Evolutionary conservation across 2,329 filamentous ascomycete genomes (phyloP).

Genomic region (Ascochyta lentis): DNA sequence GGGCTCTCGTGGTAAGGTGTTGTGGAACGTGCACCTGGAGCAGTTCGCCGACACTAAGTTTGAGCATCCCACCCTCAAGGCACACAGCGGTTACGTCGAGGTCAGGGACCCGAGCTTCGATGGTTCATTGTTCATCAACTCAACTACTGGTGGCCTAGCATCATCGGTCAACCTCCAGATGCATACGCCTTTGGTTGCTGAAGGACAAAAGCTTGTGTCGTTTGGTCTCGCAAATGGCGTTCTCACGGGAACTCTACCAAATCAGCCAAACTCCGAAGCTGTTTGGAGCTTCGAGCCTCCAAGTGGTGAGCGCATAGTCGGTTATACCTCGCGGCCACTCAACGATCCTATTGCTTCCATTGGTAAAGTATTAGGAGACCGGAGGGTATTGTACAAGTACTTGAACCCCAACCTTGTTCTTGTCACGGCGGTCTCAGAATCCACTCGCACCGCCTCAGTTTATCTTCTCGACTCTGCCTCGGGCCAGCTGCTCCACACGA

Average conservation of each 20-base stretch:
- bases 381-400: constrained; percentile 97
- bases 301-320: constrained; percentile 70
- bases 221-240: constrained; percentile 44
- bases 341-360: constrained; percentile 94
- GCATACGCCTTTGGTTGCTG: constrained; percentile 17
- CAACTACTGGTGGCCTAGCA: constrained; percentile 40
- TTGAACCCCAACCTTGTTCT: constrained; percentile 86
- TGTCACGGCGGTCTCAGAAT: constrained; percentile 71
- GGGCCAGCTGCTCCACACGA: constrained; percentile 77
- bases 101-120: constrained; percentile 35
- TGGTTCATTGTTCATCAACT: constrained; percentile 40
- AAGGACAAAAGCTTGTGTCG: constrained; percentile 37
- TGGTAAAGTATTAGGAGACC: constrained; percentile 88
- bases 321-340: constrained; percentile 70
- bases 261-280: constrained; percentile 31
- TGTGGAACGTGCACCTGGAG: constrained; percentile 75
- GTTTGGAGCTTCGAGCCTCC: constrained; percentile 77
- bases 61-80: constrained; percentile 61
- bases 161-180: constrained; percentile 26
- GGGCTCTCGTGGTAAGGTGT: constrained; percentile 72
- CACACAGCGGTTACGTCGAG: constrained; percentile 44
- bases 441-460: constrained; percentile 67
- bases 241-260: constrained; percentile 41
- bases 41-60: constrained; percentile 66
- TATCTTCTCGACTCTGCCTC: constrained; percentile 88